A percentile compares a stretch with the other conserved stretches of the same genome.
phyloP scores from a whole-genome alignment of 169 alveolate genomes.

The Miamiensis avidus region DNA sequence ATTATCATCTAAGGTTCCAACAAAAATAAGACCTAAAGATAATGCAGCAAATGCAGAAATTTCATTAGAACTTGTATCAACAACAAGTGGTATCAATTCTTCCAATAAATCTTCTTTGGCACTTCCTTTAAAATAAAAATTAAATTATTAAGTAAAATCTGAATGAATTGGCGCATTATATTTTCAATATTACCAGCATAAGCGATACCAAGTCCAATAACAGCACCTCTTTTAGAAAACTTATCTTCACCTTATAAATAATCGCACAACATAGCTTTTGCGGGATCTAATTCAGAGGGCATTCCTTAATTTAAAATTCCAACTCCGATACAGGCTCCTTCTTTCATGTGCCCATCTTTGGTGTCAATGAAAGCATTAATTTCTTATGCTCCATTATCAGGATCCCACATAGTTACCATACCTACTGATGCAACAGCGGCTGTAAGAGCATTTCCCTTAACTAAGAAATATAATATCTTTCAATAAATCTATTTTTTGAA shows the following conservation, averaged over 20 bases:
- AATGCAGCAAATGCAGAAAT: slow-evolving; percentile 96
- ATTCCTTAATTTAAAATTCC: slow-evolving; percentile 94
- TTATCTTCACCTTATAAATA: slow-evolving; percentile 80
- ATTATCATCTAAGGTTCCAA: slow-evolving; percentile 96
- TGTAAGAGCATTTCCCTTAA: slow-evolving; percentile 94
- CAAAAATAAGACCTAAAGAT: slow-evolving; percentile 95
- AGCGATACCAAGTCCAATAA: slow-evolving; percentile 97
- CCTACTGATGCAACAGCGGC: slow-evolving; percentile 98
- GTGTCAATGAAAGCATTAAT: slow-evolving; percentile 52
- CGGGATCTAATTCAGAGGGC: slow-evolving; percentile 95
- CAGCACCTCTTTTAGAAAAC: slow-evolving; percentile 89
- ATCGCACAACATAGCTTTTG: slow-evolving; percentile 93
- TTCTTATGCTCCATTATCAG: slow-evolving; percentile 96
- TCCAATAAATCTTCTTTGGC: slow-evolving; percentile 93
- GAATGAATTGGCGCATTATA: too few relatives aligned
- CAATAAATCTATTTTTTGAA: too few relatives aligned
- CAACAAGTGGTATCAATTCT: slow-evolving; percentile 85
- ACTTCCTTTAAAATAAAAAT: too few relatives aligned
- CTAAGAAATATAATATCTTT: slow-evolving; percentile 17
- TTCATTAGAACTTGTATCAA: slow-evolving; percentile 85
- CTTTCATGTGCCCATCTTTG: slow-evolving; percentile 91
- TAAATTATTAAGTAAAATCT: too few relatives aligned
- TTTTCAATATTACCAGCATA: too few relatives aligned
- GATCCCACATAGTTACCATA: slow-evolving; percentile 96
- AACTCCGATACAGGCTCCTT: slow-evolving; percentile 95